phyloP scores from a whole-genome alignment of 345 rosid species.

The Carallia brachiata region DNA sequence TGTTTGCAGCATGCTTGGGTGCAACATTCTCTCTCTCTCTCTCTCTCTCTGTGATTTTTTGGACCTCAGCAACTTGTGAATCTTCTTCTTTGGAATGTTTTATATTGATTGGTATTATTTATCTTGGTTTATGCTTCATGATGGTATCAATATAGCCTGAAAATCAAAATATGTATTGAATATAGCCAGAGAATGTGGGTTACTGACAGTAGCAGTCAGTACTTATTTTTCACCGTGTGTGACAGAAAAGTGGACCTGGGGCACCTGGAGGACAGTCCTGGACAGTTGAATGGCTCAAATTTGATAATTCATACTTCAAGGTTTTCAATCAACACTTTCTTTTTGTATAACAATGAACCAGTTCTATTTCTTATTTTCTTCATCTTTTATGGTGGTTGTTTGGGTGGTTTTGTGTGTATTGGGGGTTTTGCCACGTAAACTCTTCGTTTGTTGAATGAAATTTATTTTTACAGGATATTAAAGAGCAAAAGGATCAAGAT shows the following conservation, averaged over 20 bases:
- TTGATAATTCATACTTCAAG: slow-evolving; percentile 97
- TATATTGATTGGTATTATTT: too few species aligned
- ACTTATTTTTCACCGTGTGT: slow-evolving; percentile 20
- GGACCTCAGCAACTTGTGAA: too few species aligned
- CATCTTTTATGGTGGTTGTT: too few species aligned
- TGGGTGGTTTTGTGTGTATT: too few species aligned
- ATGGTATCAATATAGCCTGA: too few species aligned
- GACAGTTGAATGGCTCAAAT: slow-evolving; percentile 93
- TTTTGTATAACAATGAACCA: not conserved
- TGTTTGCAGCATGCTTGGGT: too few species aligned
- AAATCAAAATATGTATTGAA: too few species aligned
- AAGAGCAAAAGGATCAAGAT: slow-evolving; percentile 71
- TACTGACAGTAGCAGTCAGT: not conserved
- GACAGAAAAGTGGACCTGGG: slow-evolving; percentile 93
- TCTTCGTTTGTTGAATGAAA: slow-evolving; percentile 19
- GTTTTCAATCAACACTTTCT: slow-evolving; percentile 38
- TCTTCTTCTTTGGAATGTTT: too few species aligned
- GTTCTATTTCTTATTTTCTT: not conserved
- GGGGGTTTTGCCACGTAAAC: not conserved
- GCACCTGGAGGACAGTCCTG: slow-evolving; percentile 98
- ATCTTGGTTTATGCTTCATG: too few species aligned
- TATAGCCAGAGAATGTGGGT: too few species aligned
- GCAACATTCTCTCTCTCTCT: too few species aligned
- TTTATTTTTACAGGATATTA: slow-evolving; percentile 56
- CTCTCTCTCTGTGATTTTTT: too few species aligned